Conservation (phyloP, 306 rosid genomes). For the Castanospermum australe region DNA sequence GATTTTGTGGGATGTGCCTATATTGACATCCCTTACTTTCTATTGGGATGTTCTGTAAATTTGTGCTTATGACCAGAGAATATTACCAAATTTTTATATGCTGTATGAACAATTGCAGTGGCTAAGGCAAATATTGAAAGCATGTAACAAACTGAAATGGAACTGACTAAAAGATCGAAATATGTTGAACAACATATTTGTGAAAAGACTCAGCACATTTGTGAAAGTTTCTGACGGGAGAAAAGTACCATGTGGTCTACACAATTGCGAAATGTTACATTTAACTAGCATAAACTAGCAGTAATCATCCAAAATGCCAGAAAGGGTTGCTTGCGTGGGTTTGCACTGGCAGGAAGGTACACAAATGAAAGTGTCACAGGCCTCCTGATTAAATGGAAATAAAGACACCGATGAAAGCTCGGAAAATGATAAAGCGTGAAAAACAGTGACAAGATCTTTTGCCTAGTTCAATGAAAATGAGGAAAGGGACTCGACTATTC, state of each 20-base stretch:
- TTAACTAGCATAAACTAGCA: neutral
- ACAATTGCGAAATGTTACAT: constrained; percentile 28
- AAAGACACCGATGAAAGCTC: constrained; percentile 27
- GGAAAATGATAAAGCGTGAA: constrained; percentile 36
- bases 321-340: constrained; percentile 30
- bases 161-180: neutral
- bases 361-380: constrained; percentile 12
- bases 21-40: too few species aligned
- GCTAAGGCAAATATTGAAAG: neutral
- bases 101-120: neutral
- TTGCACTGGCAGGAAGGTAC: neutral
- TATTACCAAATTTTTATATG: neutral
- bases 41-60: neutral
- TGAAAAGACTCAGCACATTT: too few species aligned
- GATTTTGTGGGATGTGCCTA: too few species aligned
- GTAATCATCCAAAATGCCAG: constrained; percentile 9
- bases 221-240: constrained; percentile 20
- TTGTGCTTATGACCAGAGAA: neutral
- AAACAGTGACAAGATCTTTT: constrained; percentile 43
- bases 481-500: constrained; percentile 12
- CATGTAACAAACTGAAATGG: neutral
- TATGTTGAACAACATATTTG: neutral
- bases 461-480: constrained; percentile 29
- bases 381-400: constrained; percentile 33
- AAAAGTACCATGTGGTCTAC: constrained; percentile 20